Base-by-base conservation (phyloP, 2,329 filamentous ascomycete species). In the Fusarium sp. region DNA sequence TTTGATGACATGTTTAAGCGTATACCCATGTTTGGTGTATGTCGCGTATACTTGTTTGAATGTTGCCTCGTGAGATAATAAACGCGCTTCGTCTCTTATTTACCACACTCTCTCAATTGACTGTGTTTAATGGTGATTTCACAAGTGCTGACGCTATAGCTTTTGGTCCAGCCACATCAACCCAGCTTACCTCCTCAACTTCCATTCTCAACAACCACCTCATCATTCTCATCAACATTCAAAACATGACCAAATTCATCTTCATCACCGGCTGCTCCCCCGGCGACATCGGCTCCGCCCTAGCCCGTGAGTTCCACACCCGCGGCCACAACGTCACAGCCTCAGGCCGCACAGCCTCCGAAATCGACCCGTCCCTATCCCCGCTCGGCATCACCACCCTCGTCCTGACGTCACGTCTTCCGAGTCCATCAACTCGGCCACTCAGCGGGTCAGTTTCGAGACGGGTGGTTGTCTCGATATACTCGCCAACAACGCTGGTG, bases 261-360 rank as follows among this genome's bases (percentile, higher is more conserved):
- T 44, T 69, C 57, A 44, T 69, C 53, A 71, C 69, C 9, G 66
- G 69, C 38, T 66, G 69, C 46, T 60, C 62, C 46, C 20, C 33
- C 8, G 66, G 69, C 20, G 66, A 66, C 33, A 68, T 68, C 58
- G 66, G 66, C 44, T 29, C 58, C 22, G 62, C 68, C 20, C 51
- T 71, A 27, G 57, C 65, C 61, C 64, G 53, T 55, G 33, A 35
- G 7, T 61, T 69, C 40, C 53, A 61, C 46, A 40, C 17, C 29
- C 55, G 61, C 35, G 67, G 65, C 40, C 53, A 61, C 40, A 51
- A 62, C 22, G 68, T 69, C 40, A 68, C 69, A 29, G 65, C 68
- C 62, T 57, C 65, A 2, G 62, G 53, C 36, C 65, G 62, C 6
- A 61, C 44, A 33, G 7, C 40, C 42, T 59, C 57, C 33, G 42